Conservation (phyloP, 148 eudicot genomes). For the Cornus controversa region DNA sequence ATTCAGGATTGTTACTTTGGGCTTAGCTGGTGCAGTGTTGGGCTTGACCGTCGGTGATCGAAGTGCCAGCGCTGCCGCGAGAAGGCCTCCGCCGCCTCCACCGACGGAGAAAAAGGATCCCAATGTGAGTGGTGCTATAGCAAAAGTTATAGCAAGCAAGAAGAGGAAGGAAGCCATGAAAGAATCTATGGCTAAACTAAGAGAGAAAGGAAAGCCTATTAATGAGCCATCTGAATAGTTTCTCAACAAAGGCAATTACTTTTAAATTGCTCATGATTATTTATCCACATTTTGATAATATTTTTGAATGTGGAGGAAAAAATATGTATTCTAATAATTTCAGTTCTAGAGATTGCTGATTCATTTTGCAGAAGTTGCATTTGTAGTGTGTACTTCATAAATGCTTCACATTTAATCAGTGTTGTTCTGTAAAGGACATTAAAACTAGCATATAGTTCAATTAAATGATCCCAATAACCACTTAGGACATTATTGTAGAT, state of each 20-base stretch:
- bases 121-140: conserved; percentile 55
- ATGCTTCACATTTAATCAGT: background rate
- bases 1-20: conserved; percentile 44
- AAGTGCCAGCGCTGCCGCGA: conserved; percentile 53
- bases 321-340: too few relatives aligned
- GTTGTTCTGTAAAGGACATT: too few relatives aligned
- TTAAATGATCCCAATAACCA: too few relatives aligned
- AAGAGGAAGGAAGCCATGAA: conserved; percentile 92
- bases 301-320: background rate
- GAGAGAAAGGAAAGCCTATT: conserved; percentile 58
- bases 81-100: conserved; percentile 63
- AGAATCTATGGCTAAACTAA: conserved; percentile 54
- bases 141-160: conserved; percentile 80
- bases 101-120: conserved; percentile 71
- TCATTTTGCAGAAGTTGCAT: too few relatives aligned
- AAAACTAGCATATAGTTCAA: too few relatives aligned
- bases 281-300: background rate
- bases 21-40: conserved; percentile 39
- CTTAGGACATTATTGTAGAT: too few relatives aligned
- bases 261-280: too few relatives aligned
- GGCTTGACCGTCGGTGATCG: conserved; percentile 34
- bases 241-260: background rate
- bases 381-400: too few relatives aligned
- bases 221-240: conserved; percentile 20
- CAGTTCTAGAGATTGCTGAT: too few relatives aligned